phyloP scores from a whole-genome alignment of 257 asterid genomes.

The Linderniella brevidens region DNA sequence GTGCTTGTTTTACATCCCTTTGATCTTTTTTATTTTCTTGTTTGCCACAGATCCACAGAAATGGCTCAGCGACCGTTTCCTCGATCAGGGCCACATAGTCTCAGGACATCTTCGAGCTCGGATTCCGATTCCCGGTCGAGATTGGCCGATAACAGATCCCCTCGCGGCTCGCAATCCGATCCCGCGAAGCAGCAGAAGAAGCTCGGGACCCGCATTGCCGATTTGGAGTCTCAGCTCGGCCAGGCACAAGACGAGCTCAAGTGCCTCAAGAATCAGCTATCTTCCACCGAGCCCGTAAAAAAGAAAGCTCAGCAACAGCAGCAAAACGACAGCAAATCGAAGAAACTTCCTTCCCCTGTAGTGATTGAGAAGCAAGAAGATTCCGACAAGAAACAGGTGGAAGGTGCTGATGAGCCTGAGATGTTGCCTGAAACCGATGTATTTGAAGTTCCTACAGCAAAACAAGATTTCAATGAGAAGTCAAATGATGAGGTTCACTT shows the following conservation, averaged over 20 bases:
- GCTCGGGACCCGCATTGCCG: constrained; percentile 70
- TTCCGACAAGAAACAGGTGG: not conserved
- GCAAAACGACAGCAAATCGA: constrained; percentile 27
- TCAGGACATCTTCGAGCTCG: constrained; percentile 45
- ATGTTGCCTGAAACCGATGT: constrained; percentile 51
- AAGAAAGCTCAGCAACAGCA: constrained; percentile 43
- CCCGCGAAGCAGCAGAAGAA: constrained; percentile 43
- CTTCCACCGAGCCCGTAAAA: constrained; percentile 53
- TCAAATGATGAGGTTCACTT: constrained; percentile 19
- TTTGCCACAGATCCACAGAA: constrained; percentile 31
- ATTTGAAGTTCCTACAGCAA: constrained; percentile 52
- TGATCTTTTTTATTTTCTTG: constrained; percentile 5
- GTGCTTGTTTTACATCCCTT: not conserved
- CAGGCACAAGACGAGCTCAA: constrained; percentile 79
- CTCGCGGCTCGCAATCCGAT: constrained; percentile 35
- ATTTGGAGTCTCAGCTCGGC: constrained; percentile 82
- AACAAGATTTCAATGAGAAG: not conserved
- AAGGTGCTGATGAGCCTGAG: constrained; percentile 7
- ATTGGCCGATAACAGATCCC: constrained; percentile 30
- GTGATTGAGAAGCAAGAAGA: not conserved
- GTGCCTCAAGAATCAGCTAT: constrained; percentile 48
- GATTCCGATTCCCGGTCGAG: constrained; percentile 50
- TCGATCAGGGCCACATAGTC: constrained; percentile 26
- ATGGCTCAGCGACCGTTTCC: constrained; percentile 59
- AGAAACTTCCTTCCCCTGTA: constrained; percentile 18